Base-by-base conservation (phyloP, 179 eudicot genomes). In the Spinacia oleracea region DNA sequence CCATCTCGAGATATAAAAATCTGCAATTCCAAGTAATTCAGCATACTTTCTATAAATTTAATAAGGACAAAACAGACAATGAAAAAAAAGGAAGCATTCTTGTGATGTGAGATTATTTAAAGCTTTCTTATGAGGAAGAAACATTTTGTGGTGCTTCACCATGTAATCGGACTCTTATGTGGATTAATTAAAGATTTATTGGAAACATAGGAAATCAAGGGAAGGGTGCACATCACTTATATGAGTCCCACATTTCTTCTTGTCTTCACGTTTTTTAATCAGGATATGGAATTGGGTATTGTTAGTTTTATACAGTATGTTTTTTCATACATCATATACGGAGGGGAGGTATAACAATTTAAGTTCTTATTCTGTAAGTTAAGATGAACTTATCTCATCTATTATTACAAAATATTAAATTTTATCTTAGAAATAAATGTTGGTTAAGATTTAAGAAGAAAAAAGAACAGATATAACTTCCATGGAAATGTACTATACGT, bases 1-100 rank as follows among this genome's bases (percentile, higher is more conserved):
- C 95, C 97, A 59, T 93, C 99, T 56, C 98, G 96, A 78, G 97
- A 92, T 84, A 96, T 84, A 82, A 96, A 96, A 80, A 96, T 92
- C 98, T 96, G 94, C 74, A 80, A 53, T 80, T 51, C 27, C 27
- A 67, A 63, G 74, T 6, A 66, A 3, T 25, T 63, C 58, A 77
- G 16, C 51, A 9, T 48, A 58, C 66, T 38, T 48, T 55, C 23
- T 12, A 4, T n/a, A 45, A 25, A 34, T 72, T 23, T n/a, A 38
- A n/a, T 3, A 29, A 12, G 11, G 73, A 16, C 5, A 15, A 12
- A 8, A 67, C 9, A 40, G 10, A 18, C 38, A 21, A n/a, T 1
- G 23, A 31, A 62, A 15, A 3, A n/a, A 2, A 35, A n/a, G n/a
- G n/a, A n/a, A n/a, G n/a, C 68, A 31, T 6, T 4, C 31, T 38